Conservation (phyloP, 2,329 filamentous ascomycete genomes). For the Leptographium galeiforme region DNA sequence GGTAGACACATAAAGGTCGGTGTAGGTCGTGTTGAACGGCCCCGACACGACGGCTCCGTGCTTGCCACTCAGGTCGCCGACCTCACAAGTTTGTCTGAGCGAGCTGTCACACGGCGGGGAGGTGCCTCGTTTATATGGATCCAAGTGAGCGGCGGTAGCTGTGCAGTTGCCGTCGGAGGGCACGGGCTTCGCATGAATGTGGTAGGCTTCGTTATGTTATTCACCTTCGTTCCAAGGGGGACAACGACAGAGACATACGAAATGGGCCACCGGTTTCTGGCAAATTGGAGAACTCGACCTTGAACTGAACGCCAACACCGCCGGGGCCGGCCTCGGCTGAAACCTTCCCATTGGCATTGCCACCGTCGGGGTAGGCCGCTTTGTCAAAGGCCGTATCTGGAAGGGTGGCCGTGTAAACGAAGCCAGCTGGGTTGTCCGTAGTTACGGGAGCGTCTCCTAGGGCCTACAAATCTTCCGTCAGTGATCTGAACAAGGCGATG, state of each 20-base stretch:
- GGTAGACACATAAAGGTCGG: conserved; percentile 45
- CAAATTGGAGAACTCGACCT: conserved; percentile 18
- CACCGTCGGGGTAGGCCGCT: conserved; percentile 26
- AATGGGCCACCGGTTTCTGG: conserved; percentile 20
- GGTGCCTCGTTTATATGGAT: conserved; percentile 56
- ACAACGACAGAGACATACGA: conserved; percentile 13
- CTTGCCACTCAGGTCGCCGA: conserved; percentile 67
- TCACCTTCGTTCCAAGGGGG: no score
- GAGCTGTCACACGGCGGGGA: conserved; percentile 42
- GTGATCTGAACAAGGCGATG: no score
- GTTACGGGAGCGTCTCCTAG: conserved; percentile 18
- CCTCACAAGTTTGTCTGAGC: conserved; percentile 53
- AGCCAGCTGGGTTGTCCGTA: conserved; percentile 40
- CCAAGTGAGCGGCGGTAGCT: conserved; percentile 51
- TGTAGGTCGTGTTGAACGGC: conserved; percentile 35
- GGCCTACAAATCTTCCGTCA: conserved; percentile 1
- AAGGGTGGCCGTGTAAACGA: conserved; percentile 41
- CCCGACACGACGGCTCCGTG: conserved; percentile 44
- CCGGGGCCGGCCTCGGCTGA: conserved; percentile 15
- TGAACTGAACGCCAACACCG: conserved; percentile 20
- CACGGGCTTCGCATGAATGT: conserved; percentile 55
- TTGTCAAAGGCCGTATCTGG: conserved; percentile 39
- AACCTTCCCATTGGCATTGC: conserved; percentile 34
- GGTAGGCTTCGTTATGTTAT: conserved; percentile 41
- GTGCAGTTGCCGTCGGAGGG: conserved; percentile 59